Base-by-base conservation (phyloP, 2,329 filamentous ascomycete genomes). In the Paecilomyces sp. region DNA sequence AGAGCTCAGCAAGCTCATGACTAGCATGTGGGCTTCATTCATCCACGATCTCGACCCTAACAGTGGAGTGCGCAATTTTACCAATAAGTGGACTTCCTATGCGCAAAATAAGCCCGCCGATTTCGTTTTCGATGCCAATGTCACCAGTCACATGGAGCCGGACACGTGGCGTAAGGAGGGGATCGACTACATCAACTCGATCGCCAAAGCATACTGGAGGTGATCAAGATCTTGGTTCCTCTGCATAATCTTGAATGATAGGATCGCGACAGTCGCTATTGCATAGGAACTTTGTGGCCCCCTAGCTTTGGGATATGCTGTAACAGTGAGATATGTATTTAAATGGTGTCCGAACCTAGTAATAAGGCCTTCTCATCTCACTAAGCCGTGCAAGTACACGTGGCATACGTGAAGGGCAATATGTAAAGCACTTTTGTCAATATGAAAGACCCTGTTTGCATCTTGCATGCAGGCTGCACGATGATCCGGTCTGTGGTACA, bases 21-120 rank as follows among this genome's bases (percentile, higher is more conserved):
- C 75, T 54, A 71, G 74, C 56, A 80, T 80, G 74, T 84, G 82
- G 82, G 76, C 79, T 25, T 74, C 73, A 3, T 85, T 84, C 62
- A 75, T 83, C 56, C 70, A 77, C 55, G 73, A 71, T 53, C 67
- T 76, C 22, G 72, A 81, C 66, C 81, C 81, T 24, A 81, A 79
- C 60, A 61, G 69, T 60, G 67, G 66, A 24, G 60, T 62, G 33
- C 64, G 64, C 18, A 64, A 68, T 22, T 57, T 55, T 6, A 57
- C 62, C 33, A 60, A 68, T 30, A 66, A 68, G 15, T 84, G 80
- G 81, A 77, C 79, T 5, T 61, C 67, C 13, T 84, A 83, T 67
- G 72, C 70, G 0, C 61, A 71, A 1, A 64, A 68, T 2, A 63
- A 71, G 31, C 78, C 79, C 2, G 57, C 75, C n/a, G 80, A 83